Base-by-base conservation (phyloP, 2,329 filamentous ascomycete genomes). In the Colletotrichum tanaceti region DNA sequence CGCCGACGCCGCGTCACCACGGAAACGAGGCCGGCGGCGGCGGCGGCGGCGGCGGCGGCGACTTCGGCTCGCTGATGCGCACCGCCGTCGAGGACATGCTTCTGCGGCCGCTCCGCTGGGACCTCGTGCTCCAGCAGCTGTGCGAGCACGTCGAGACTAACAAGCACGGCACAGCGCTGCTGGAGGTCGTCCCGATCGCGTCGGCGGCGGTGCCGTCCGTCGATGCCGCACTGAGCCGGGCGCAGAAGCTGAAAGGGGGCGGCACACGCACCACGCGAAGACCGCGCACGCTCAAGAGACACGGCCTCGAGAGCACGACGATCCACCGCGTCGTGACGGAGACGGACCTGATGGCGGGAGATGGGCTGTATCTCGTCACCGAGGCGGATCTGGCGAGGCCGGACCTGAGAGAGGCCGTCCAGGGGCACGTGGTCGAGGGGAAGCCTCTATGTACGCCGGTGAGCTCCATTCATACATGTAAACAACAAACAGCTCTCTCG, bases 391-490 rank as follows among this genome's bases (percentile, higher is more conserved):
- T 60, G 58, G 44, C 44, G 13, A 60, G 58, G 28, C 44, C 28
- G 58, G 58, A 60, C 50, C 44, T 60, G 44, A 60, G 35, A 2
- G 58, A 60, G 32, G 58, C 44, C 18, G 44, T 60, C 14, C 58
- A 60, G 43, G 58, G 58, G n/a, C 58, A 60, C 38, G 14, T 60
- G 58, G 58, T 60, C 22, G 58, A 60, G 44, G 58, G 58, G 18
- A 60, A 60, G 44, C 44, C 43, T 32, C 58, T 60, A 18, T 60
- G 58, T 41, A 60, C 58, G 58, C 58, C 58, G 58, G 58, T 60
- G 44, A 60, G 58, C 50, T n/a, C 41, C n/a, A n/a, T n/a, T n/a
- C n/a, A n/a, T n/a, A n/a, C n/a, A n/a, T n/a, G n/a, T n/a, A n/a
- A n/a, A n/a, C n/a, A n/a, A 44, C 18, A n/a, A 44, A 44, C 4